phyloP scores from a whole-genome alignment of 2,329 filamentous ascomycete species.

The Epichloe uncinata region DNA sequence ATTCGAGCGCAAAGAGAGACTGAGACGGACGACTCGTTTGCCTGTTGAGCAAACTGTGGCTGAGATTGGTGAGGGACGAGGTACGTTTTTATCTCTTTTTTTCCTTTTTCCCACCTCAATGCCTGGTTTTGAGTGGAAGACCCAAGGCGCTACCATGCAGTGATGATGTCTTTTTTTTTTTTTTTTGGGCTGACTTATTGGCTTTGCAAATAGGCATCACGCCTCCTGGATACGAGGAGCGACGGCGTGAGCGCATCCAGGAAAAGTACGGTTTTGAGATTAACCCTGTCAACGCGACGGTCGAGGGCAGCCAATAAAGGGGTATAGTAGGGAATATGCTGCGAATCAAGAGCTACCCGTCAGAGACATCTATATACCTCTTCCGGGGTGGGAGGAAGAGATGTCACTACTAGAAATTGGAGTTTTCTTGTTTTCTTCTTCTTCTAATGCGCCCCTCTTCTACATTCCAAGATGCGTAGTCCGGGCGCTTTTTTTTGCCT shows the following conservation, averaged over 20 bases:
- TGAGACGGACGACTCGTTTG: constrained; percentile 61
- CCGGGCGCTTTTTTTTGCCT: no score
- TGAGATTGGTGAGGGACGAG: constrained; percentile 76
- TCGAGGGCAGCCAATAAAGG: constrained; percentile 29
- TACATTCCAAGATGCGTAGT: not conserved
- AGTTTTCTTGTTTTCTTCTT: constrained; percentile 7
- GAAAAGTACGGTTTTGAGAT: constrained; percentile 83
- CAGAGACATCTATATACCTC: constrained; percentile 22
- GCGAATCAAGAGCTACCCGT: not conserved
- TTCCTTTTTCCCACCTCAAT: not conserved
- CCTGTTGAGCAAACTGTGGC: constrained; percentile 68
- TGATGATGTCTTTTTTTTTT: not conserved
- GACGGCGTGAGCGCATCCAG: constrained; percentile 68
- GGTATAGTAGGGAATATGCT: not conserved
- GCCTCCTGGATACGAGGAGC: constrained; percentile 71
- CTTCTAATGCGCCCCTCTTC: not conserved
- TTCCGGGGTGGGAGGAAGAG: constrained; percentile 20
- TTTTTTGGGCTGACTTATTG: not conserved
- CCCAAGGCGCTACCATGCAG: not conserved
- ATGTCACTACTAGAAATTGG: constrained; percentile 1
- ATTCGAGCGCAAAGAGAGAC: constrained; percentile 59
- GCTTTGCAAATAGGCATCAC: constrained; percentile 50
- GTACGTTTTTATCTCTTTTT: constrained; percentile 31
- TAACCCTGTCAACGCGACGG: constrained; percentile 44
- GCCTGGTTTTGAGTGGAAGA: not conserved